Evolutionary conservation across 129 eudicot species (phyloP), one percentile per base, ranked within the genome.

Genomic region (Glebionis coronaria): DNA sequence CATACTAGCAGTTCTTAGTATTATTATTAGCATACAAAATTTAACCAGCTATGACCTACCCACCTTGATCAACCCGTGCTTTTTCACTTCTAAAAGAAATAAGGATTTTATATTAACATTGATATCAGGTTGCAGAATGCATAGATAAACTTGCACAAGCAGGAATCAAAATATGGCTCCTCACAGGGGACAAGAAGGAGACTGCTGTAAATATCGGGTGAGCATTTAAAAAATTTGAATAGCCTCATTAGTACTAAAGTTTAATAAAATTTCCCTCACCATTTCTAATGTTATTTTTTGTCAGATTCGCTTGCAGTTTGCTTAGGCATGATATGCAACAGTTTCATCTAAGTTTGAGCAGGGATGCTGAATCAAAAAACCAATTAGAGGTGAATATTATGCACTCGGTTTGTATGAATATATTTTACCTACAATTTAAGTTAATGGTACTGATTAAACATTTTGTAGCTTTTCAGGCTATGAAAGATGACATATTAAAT

Each of bases 181-280:
- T 82, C 55, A 82, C 81, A 2, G 87, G 87, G 14, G 87, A 82
- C 79, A 82, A 79, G 72, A 79, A 79, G 76, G 87, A 82, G 71
- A 82, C 87, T 23, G 87, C 87, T n/a, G 83, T 82, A 14, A 82
- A 82, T 63, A 82, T 82, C 14, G 87, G 87, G 87, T 82, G 61
- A 76, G 79, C 59, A 20, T 40, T 66, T 16, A 54, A 21, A 38
- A 12, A 23, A 14, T 14, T 2, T 47, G 14, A 28, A 10, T 14
- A 2, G 47, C 28, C 53, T 28, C 21, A 64, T 62, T 21, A 47
- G 1, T 53, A 70, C 49, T 21, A n/a, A 25, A 31, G 61, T 69
- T n/a, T 28, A 14, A 21, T 54, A 28, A 66, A 6, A 0, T 6
- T 35, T 35, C 42, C 42, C 42, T 35, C 42, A 6, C 9, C 42